These are phyloP conservation scores for Fusarium lyarnte DNA, from an alignment of 2,329 filamentous ascomycete species.

Conservation along the genomic window DNA sequence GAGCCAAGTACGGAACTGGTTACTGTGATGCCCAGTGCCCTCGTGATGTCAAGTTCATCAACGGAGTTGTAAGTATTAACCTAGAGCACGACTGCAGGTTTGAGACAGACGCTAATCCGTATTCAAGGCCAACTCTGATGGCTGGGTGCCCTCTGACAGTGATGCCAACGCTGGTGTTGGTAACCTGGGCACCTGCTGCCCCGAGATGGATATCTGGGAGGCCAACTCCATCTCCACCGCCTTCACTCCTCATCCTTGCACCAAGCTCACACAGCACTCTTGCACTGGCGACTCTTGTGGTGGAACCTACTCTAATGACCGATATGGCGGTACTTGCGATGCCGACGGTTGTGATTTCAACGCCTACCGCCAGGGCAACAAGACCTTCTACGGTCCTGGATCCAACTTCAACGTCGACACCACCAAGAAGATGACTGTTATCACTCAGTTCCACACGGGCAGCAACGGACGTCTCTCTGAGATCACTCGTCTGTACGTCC, in stretches of 20 bases:
- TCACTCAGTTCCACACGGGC: constrained; percentile 69
- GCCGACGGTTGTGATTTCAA: constrained; percentile 78
- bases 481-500: constrained; percentile 73
- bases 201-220: constrained; percentile 73
- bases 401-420: constrained; percentile 67
- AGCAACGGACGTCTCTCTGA: constrained; percentile 63
- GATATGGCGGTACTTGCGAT: constrained; percentile 72
- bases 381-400: constrained; percentile 68
- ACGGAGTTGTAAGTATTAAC: constrained; percentile 54
- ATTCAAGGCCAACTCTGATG: constrained; percentile 60
- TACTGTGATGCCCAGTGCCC: constrained; percentile 63
- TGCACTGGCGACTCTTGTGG: constrained; percentile 64
- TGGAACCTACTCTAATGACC: constrained; percentile 60
- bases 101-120: constrained; percentile 42
- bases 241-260: constrained; percentile 73
- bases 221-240: constrained; percentile 73
- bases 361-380: constrained; percentile 72
- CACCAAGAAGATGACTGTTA: constrained; percentile 68
- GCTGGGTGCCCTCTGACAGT: constrained; percentile 60
- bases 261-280: constrained; percentile 56
- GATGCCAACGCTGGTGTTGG: constrained; percentile 66
- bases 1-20: constrained; percentile 70
- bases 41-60: constrained; percentile 67
- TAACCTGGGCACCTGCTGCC: constrained; percentile 64
- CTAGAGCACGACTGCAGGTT: neutral